phyloP scores from a whole-genome alignment of 805 yeast genomes.

The Myxozyma udenii region DNA sequence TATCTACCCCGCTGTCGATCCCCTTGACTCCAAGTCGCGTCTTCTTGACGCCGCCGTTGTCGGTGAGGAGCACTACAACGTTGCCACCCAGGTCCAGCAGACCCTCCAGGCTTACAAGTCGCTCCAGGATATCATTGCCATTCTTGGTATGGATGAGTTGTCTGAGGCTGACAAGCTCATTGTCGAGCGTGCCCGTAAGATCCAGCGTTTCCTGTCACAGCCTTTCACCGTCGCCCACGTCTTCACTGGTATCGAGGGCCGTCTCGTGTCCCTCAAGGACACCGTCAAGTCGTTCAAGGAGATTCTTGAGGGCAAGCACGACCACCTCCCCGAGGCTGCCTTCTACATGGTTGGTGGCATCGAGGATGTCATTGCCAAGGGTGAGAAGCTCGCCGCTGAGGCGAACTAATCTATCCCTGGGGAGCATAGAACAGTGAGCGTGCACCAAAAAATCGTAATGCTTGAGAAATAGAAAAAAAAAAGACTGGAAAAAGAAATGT shows the following conservation, averaged over 20 bases:
- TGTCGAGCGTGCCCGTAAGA: conserved; percentile 99
- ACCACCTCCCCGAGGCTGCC: conserved; percentile 97
- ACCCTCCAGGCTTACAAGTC: conserved; percentile 99
- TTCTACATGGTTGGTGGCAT: conserved; percentile 99
- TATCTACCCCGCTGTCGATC: conserved; percentile 99
- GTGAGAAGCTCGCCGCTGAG: conserved; percentile 84
- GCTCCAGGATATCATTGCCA: conserved; percentile 99
- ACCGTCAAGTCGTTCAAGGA: conserved; percentile 93
- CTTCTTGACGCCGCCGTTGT: conserved; percentile 95
- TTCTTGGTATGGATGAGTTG: conserved; percentile 99
- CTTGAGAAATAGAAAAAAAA: no score
- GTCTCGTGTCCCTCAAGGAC: conserved; percentile 93
- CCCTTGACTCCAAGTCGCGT: conserved; percentile 98
- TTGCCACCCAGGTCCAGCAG: conserved; percentile 93
- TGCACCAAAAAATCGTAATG: no score
- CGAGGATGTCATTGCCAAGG: conserved; percentile 97
- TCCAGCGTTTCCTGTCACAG: conserved; percentile 99
- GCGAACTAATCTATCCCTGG: conserved; percentile 12
- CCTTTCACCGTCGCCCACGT: conserved; percentile 99
- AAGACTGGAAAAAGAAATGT: no score
- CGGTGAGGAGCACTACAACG: conserved; percentile 97
- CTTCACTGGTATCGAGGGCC: conserved; percentile 99
- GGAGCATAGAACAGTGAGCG: no score
- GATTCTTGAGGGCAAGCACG: conserved; percentile 97
- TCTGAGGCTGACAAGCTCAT: conserved; percentile 98